Evolutionary conservation across 1,139 yeast genomes (phyloP).

Genomic region (Tardiomyces depauwii): DNA sequence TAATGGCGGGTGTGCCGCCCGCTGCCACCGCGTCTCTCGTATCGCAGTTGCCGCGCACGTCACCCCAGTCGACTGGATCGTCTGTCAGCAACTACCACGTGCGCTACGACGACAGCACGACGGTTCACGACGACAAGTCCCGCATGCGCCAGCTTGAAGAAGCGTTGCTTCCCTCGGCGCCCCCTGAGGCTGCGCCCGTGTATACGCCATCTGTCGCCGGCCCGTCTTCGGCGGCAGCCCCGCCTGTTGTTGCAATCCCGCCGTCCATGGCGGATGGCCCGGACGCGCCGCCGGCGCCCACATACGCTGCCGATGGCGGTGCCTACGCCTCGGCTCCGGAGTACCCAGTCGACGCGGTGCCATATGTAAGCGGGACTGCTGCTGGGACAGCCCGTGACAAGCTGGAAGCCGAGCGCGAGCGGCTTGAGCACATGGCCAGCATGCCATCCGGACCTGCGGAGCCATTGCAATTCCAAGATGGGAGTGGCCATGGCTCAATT

Average conservation of each 20-base stretch:
- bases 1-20: too few species aligned
- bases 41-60: neutral
- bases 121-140: conserved; percentile 38
- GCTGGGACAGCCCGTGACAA: conserved; percentile 11
- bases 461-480: too few species aligned
- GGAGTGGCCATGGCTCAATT: too few species aligned
- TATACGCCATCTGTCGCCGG: conserved; percentile 3
- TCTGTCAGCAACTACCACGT: neutral
- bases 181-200: conserved; percentile 21
- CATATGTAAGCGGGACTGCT: neutral
- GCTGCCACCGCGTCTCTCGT: neutral
- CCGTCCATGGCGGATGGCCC: neutral
- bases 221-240: conserved; percentile 1
- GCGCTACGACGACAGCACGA: neutral
- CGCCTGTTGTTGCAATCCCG: too few species aligned
- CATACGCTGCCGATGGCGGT: neutral
- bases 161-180: conserved; percentile 53
- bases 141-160: conserved; percentile 41
- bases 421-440: conserved; percentile 13
- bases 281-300: neutral
- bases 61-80: neutral
- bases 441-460: too few species aligned
- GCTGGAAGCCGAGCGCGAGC: conserved; percentile 17
- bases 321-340: neutral
- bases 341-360: neutral